Evolutionary conservation across 768 basidiomycete genomes (phyloP).

Genomic region (Arthromyces matolae): DNA sequence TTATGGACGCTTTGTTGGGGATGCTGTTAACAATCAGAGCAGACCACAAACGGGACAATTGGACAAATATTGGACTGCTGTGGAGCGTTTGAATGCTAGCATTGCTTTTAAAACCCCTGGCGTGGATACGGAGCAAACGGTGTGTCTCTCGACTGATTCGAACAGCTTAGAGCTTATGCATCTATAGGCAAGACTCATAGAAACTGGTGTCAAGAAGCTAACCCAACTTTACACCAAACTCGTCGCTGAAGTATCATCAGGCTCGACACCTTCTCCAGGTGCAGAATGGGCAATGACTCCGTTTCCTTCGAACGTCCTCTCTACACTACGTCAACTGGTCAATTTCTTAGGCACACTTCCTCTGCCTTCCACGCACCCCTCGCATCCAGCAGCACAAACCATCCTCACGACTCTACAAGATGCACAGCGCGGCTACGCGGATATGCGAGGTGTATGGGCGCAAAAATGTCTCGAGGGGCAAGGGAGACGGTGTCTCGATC

Average conservation of each 20-base stretch:
- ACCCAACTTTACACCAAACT: constrained; percentile 81
- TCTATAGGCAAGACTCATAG: constrained; percentile 62
- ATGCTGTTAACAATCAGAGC: constrained; percentile 1
- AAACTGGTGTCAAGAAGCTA: constrained; percentile 81
- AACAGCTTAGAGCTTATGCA: not conserved
- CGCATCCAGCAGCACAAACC: constrained; percentile 67
- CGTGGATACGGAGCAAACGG: constrained; percentile 51
- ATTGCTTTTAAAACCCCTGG: constrained; percentile 73
- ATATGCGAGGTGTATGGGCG: constrained; percentile 81
- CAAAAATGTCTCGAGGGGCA: constrained; percentile 71
- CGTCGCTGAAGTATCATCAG: constrained; percentile 83
- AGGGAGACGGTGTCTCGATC: constrained; percentile 64
- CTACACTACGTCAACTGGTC: constrained; percentile 60
- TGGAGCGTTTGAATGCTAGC: constrained; percentile 74
- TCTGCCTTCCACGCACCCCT: constrained; percentile 75
- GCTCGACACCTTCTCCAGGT: constrained; percentile 60
- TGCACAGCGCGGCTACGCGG: constrained; percentile 78
- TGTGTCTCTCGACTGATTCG: constrained; percentile 18
- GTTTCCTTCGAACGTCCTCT: constrained; percentile 52
- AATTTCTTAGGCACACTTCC: constrained; percentile 69
- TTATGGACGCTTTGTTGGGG: not conserved
- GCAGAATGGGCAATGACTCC: constrained; percentile 50
- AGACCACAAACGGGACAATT: constrained; percentile 74
- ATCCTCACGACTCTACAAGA: constrained; percentile 68
- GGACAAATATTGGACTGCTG: constrained; percentile 60